phyloP scores from a whole-genome alignment of 164 flowering plant genomes.

The Magnolia sinica region DNA sequence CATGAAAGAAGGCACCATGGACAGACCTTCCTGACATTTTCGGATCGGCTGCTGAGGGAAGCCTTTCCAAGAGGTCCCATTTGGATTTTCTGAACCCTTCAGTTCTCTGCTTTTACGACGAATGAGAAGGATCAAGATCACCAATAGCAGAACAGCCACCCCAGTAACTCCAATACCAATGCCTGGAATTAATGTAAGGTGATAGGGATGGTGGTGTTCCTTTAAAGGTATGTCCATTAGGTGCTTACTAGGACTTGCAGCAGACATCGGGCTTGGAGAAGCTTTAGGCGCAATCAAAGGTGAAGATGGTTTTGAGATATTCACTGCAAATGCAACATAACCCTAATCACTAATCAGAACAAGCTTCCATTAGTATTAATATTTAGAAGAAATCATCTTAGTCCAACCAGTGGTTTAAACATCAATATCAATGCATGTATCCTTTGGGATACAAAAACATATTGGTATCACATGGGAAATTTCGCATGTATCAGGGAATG shows the following conservation, averaged over 20 bases:
- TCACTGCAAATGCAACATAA: slow-evolving; percentile 15
- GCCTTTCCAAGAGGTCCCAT: slow-evolving; percentile 38
- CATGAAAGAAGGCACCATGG: slow-evolving; percentile 2
- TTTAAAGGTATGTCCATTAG: slow-evolving; percentile 25
- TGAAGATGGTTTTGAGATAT: slow-evolving; percentile 39
- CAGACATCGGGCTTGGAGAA: slow-evolving; percentile 53
- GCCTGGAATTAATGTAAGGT: slow-evolving; percentile 53
- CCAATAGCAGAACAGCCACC: slow-evolving; percentile 52
- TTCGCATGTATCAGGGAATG: no score
- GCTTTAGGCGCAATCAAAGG: slow-evolving; percentile 43
- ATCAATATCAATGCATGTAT: no score
- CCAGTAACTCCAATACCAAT: slow-evolving; percentile 71
- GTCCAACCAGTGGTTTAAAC: no score
- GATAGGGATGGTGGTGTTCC: slow-evolving; percentile 46
- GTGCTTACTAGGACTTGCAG: slow-evolving; percentile 56
- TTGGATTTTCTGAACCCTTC: slow-evolving; percentile 33
- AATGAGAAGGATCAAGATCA: slow-evolving; percentile 64
- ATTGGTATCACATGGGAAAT: no score
- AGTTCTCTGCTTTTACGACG: slow-evolving; percentile 71
- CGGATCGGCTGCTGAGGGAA: slow-evolving; percentile 40
- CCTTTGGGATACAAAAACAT: no score
- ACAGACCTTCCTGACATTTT: slow-evolving; percentile 72
- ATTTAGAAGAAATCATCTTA: no score
- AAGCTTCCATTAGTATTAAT: neutral
- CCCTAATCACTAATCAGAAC: neutral